These are phyloP conservation scores for Hordeum pubiflorum DNA, from an alignment of 202 grass and related monocot genomes.

Conservation along the genomic window DNA sequence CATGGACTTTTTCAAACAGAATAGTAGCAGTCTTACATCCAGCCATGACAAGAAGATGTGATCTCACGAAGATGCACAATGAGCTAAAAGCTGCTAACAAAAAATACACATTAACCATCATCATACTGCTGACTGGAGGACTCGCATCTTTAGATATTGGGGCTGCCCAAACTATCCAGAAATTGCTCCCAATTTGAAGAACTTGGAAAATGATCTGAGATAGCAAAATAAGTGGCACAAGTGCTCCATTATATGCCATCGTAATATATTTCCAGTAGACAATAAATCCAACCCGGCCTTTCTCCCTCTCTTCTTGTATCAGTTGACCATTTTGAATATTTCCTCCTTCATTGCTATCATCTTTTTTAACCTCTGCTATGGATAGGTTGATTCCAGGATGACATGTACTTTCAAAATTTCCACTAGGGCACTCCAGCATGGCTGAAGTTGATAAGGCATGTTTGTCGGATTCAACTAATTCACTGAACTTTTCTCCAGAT, in stretches of 20 bases:
- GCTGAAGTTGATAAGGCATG: conserved; percentile 36
- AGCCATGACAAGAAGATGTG: conserved; percentile 46
- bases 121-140: conserved; percentile 30
- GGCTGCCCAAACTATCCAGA: conserved; percentile 57
- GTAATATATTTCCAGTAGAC: conserved; percentile 61
- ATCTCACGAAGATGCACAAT: conserved; percentile 41
- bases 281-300: conserved; percentile 46
- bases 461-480: conserved; percentile 40
- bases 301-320: conserved; percentile 48
- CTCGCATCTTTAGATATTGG: conserved; percentile 41
- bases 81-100: conserved; percentile 38
- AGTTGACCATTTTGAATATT: conserved; percentile 45
- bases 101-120: conserved; percentile 45
- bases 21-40: conserved; percentile 58
- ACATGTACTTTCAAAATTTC: background rate
- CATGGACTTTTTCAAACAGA: conserved; percentile 60
- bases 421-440: background rate
- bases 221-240: conserved; percentile 52
- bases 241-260: conserved; percentile 43
- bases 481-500: conserved; percentile 40
- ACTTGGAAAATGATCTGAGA: conserved; percentile 57
- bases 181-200: conserved; percentile 65
- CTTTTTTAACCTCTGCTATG: too few species aligned
- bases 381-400: too few species aligned
- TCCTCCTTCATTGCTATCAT: too few species aligned